Percentiles rank a stretch among this genome's conserved stretches.
phyloP scores from a whole-genome alignment of 1,284 basidiomycete species.

The Blastosporella zonata region DNA sequence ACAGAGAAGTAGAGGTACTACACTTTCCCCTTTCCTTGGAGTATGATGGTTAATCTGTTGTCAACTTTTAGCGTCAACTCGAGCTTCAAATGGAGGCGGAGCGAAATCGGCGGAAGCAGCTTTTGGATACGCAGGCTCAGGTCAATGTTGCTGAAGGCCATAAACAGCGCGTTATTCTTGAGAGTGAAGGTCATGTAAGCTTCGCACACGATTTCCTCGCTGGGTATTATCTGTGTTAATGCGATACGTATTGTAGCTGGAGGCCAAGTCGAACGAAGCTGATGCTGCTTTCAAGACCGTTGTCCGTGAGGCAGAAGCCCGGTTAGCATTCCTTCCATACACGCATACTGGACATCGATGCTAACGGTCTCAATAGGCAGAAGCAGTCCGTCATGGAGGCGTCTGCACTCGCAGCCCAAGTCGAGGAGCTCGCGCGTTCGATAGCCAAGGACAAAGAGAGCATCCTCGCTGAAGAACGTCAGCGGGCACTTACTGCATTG shows the following conservation, averaged over 20 bases:
- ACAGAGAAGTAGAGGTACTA: slow-evolving; percentile 46
- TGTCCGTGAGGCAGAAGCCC: slow-evolving; percentile 41
- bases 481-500: slow-evolving; percentile 38
- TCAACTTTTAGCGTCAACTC: slow-evolving; percentile 39
- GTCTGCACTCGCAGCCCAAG: slow-evolving; percentile 43
- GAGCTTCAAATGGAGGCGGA: slow-evolving; percentile 58
- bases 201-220: too few relatives aligned
- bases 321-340: slow-evolving; percentile 20
- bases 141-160: slow-evolving; percentile 55
- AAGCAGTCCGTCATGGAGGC: slow-evolving; percentile 49
- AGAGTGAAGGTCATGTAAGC: slow-evolving; percentile 45
- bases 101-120: slow-evolving; percentile 48
- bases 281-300: slow-evolving; percentile 44
- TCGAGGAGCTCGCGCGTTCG: slow-evolving; percentile 40
- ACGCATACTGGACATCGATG: slow-evolving; percentile 6
- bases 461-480: slow-evolving; percentile 30
- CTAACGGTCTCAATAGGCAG: slow-evolving; percentile 25
- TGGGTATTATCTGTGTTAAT: neutral
- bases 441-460: slow-evolving; percentile 29
- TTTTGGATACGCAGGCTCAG: slow-evolving; percentile 53
- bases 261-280: slow-evolving; percentile 44
- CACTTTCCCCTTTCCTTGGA: neutral
- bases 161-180: slow-evolving; percentile 50
- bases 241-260: slow-evolving; percentile 28
- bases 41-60: neutral